Conservation (phyloP, 148 eudicot species). For the Dysphania ambrosioides region DNA sequence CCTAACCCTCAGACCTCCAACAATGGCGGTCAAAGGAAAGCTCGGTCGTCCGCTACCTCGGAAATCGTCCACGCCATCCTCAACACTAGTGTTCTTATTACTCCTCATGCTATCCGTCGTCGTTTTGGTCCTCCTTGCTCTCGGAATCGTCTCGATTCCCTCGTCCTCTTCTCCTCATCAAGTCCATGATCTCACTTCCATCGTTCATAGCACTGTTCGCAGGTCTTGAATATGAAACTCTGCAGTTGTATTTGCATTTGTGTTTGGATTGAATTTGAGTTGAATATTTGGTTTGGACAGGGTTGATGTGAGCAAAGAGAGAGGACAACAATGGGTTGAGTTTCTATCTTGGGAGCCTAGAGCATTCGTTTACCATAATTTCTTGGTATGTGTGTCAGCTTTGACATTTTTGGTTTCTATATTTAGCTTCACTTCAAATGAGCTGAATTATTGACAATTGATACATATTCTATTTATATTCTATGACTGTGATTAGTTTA, state of each 20-base stretch:
- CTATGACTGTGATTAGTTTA: no score
- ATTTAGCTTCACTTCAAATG: neutral
- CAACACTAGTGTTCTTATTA: conserved; percentile 42
- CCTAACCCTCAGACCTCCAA: conserved; percentile 12
- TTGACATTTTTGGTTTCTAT: neutral
- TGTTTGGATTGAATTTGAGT: neutral
- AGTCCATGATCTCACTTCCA: conserved; percentile 59
- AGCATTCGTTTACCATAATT: conserved; percentile 80
- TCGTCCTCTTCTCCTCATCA: conserved; percentile 27
- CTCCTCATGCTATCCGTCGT: conserved; percentile 47
- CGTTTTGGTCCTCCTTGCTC: conserved; percentile 52
- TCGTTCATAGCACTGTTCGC: conserved; percentile 44
- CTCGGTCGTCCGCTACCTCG: conserved; percentile 36
- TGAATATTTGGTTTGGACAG: conserved; percentile 27
- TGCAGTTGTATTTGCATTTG: no score
- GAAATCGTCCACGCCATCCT: conserved; percentile 44
- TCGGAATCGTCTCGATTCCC: conserved; percentile 63
- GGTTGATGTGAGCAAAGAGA: conserved; percentile 38
- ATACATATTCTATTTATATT: no score
- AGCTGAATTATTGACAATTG: no score
- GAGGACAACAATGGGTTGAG: conserved; percentile 76
- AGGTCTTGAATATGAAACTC: conserved; percentile 38
- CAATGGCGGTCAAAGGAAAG: conserved; percentile 70
- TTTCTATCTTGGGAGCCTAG: conserved; percentile 93
- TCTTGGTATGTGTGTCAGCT: conserved; percentile 50